Percentiles rank a stretch among this genome's conserved stretches.
Evolutionary conservation across 768 basidiomycete species (phyloP).

Genomic region (Phlebiopsis flavidoalba): DNA sequence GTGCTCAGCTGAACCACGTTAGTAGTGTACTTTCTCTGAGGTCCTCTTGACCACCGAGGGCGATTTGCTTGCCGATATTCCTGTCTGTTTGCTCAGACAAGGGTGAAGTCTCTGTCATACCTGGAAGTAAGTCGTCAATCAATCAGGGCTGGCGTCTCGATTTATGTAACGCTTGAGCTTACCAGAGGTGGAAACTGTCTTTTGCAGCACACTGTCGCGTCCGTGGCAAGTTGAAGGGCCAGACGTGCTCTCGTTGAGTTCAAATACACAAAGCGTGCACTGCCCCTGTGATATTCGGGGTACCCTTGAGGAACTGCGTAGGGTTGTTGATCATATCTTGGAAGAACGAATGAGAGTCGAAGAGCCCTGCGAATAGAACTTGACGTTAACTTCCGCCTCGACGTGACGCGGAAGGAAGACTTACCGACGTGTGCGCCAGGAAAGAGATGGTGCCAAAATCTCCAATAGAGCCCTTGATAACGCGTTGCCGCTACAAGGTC

Average conservation of each 20-base stretch:
- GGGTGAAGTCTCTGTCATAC: conserved; percentile 57
- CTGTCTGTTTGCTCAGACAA: conserved; percentile 51
- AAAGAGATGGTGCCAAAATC: conserved; percentile 19
- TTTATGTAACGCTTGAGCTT: neutral
- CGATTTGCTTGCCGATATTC: conserved; percentile 47
- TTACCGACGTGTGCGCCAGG: conserved; percentile 53
- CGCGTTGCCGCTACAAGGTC: conserved; percentile 25
- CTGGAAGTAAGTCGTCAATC: neutral
- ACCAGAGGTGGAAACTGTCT: conserved; percentile 65
- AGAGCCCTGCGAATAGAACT: conserved; percentile 36
- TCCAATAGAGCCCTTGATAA: conserved; percentile 22
- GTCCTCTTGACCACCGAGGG: conserved; percentile 38
- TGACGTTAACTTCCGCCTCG: neutral
- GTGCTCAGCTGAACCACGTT: conserved; percentile 42
- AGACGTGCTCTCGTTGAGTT: conserved; percentile 25
- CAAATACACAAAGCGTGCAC: conserved; percentile 44
- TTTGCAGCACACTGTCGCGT: conserved; percentile 36
- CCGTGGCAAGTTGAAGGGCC: conserved; percentile 28
- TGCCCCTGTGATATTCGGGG: conserved; percentile 52
- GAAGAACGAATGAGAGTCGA: conserved; percentile 59
- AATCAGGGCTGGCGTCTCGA: neutral
- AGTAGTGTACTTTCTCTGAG: conserved; percentile 37
- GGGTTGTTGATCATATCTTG: conserved; percentile 53
- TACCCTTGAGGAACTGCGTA: conserved; percentile 53
- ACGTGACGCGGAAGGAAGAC: conserved; percentile 5